Evolutionary conservation across 352 stramenopile species (phyloP), one percentile per base, ranked within the genome.

Genomic region (Plasmopara halstedii): DNA sequence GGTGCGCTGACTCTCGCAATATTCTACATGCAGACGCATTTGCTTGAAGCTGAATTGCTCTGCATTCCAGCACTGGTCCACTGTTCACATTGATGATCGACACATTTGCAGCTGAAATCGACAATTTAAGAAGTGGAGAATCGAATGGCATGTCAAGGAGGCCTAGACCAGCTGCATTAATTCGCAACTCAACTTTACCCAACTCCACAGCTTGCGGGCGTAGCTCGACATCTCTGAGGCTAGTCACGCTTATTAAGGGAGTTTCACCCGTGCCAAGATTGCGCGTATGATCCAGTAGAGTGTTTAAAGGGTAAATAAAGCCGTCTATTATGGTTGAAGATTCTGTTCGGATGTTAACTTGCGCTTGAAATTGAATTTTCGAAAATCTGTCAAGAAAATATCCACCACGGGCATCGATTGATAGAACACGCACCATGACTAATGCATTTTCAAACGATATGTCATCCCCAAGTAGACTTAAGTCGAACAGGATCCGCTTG

Each of bases 351-450:
- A 72, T 56, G 25, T 47, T 47, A 10, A 85, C 32, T 37, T 52
- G 41, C 10, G 37, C 32, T 19, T 46, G 64, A 46, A 89, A 87
- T 36, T 85, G 80, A n/a, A 82, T 42, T 13, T 75, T 65, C 1
- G 79, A 82, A 51, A 76, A 90, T 37, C 83, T 82, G 44, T 90
- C 79, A 40, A 90, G 56, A 2, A 56, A 51, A 17, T 76, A 38
- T 4, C 36, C 45, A 21, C 64, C 61, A 7, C 44, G 35, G 33
- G 69, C 65, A 32, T 47, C 29, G 6, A 79, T 41, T 20, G 64
- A 45, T 6, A 83, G 58, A 11, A 59, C 42, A 10, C 70, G 46
- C 3, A 73, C 58, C 46, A 83, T 58, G 13, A 62, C 41, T 17
- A 81, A 48, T 34, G 64, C 67, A 56, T 83, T 75, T 1, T 67